Percentiles rank a stretch among this genome's conserved stretches.
Evolutionary conservation across 164 flowering plant genomes (phyloP).

Genomic region (Protea cynaroides): DNA sequence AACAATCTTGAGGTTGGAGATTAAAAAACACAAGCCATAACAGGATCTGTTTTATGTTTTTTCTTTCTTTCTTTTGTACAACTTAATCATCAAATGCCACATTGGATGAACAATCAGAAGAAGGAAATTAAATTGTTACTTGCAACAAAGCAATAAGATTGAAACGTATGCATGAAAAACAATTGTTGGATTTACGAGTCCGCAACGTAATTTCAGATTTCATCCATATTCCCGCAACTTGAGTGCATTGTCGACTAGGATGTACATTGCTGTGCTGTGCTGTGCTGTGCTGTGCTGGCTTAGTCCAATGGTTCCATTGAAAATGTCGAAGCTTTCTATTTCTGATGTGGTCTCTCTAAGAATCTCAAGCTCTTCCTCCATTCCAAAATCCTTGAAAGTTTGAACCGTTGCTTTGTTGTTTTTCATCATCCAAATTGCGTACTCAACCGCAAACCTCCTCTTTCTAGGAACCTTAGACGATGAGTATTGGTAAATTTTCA

Average conservation of each 20-base stretch:
- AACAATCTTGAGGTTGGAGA: too few species aligned
- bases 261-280: constrained; percentile 53
- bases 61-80: too few species aligned
- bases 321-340: constrained; percentile 79
- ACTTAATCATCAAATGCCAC: too few species aligned
- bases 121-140: too few species aligned
- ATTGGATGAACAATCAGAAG: too few species aligned
- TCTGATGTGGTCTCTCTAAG: constrained; percentile 79
- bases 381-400: constrained; percentile 44
- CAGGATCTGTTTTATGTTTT: too few species aligned
- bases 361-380: constrained; percentile 58
- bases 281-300: constrained; percentile 55
- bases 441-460: constrained; percentile 69
- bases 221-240: constrained; percentile 20
- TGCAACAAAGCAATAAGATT: too few species aligned
- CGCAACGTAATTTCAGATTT: too few species aligned
- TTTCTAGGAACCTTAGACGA: constrained; percentile 63
- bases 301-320: constrained; percentile 83
- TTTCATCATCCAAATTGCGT: constrained; percentile 86
- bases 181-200: too few species aligned
- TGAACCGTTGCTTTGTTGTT: constrained; percentile 31
- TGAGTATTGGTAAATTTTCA: constrained; percentile 52
- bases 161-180: too few species aligned
- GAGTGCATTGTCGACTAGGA: constrained; percentile 62
- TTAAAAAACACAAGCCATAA: too few species aligned